Evolutionary conservation across 2,329 filamentous ascomycete genomes (phyloP).

Genomic region (Aureobasidium sp.): DNA sequence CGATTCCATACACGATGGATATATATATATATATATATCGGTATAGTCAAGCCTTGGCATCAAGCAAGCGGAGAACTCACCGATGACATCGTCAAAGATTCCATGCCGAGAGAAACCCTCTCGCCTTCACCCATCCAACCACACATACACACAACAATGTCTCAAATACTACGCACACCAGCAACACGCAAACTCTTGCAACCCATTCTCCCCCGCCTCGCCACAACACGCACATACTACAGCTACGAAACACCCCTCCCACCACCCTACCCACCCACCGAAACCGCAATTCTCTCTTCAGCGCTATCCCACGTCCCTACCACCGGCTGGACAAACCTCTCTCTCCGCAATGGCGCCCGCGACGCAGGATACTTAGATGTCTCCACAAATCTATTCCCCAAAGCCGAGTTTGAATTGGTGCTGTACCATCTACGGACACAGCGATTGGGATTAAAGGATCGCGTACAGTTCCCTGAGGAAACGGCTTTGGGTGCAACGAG

Average conservation of each 20-base stretch:
- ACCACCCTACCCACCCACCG: conserved; percentile 57
- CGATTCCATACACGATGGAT: too few relatives aligned
- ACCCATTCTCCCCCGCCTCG: conserved; percentile 20
- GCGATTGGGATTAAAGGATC: conserved; percentile 48
- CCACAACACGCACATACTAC: conserved; percentile 48
- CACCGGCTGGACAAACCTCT: conserved; percentile 69
- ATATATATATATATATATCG: too few relatives aligned
- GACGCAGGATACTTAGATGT: conserved; percentile 83
- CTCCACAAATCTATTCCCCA: conserved; percentile 71
- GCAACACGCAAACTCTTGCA: conserved; percentile 1
- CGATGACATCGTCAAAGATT: conserved; percentile 4
- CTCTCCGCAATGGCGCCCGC: conserved; percentile 68
- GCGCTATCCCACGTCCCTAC: conserved; percentile 73
- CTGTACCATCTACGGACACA: conserved; percentile 65
- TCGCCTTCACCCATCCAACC: not conserved
- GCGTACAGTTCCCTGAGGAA: conserved; percentile 36
- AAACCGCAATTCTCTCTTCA: conserved; percentile 71
- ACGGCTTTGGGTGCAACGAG: conserved; percentile 42
- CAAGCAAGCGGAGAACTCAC: not conserved
- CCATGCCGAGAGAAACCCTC: not conserved
- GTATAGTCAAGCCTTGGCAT: not conserved
- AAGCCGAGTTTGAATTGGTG: conserved; percentile 73
- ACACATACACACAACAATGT: not conserved
- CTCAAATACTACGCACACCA: not conserved
- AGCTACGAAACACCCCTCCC: conserved; percentile 60